Percentiles rank a stretch among this genome's conserved stretches.
Evolutionary conservation across 352 stramenopile species (phyloP).

Genomic region (Phytophthora foliorum): DNA sequence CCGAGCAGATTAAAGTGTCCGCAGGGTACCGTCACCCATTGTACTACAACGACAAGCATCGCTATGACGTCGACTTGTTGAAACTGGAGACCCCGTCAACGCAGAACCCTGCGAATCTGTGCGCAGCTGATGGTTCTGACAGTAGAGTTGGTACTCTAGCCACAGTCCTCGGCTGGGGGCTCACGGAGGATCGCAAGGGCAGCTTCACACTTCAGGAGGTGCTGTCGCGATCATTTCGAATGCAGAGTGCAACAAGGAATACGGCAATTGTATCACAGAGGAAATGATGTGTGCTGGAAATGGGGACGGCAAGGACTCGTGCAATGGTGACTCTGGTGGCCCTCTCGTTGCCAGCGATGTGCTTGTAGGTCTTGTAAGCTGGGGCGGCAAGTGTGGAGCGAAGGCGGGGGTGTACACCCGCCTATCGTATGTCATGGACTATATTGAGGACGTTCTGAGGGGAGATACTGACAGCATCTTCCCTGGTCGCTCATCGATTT

Average conservation of each 20-base stretch:
- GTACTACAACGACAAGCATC: slow-evolving; percentile 27
- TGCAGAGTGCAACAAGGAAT: slow-evolving; percentile 47
- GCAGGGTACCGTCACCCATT: slow-evolving; percentile 23
- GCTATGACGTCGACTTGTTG: slow-evolving; percentile 55
- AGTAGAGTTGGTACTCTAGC: slow-evolving; percentile 52
- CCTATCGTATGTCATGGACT: slow-evolving; percentile 55
- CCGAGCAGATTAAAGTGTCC: slow-evolving; percentile 30
- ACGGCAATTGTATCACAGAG: slow-evolving; percentile 55
- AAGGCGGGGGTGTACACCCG: slow-evolving; percentile 64
- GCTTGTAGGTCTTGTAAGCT: slow-evolving; percentile 69
- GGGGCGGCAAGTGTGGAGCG: slow-evolving; percentile 60
- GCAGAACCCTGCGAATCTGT: slow-evolving; percentile 35
- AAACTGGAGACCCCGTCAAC: slow-evolving; percentile 47
- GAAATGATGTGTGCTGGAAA: slow-evolving; percentile 68
- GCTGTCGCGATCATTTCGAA: slow-evolving; percentile 58
- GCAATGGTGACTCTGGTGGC: slow-evolving; percentile 72
- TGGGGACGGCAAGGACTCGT: slow-evolving; percentile 57
- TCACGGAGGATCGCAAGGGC: slow-evolving; percentile 46
- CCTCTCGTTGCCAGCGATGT: slow-evolving; percentile 54
- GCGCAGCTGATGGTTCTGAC: slow-evolving; percentile 43
- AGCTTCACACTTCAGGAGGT: slow-evolving; percentile 53
- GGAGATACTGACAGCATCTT: slow-evolving; percentile 16
- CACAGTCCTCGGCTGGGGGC: slow-evolving; percentile 58
- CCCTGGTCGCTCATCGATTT: not conserved
- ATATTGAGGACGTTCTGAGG: slow-evolving; percentile 60